Conservation (phyloP, 495 filamentous ascomycete species). For the Pyrenula aspistea region DNA sequence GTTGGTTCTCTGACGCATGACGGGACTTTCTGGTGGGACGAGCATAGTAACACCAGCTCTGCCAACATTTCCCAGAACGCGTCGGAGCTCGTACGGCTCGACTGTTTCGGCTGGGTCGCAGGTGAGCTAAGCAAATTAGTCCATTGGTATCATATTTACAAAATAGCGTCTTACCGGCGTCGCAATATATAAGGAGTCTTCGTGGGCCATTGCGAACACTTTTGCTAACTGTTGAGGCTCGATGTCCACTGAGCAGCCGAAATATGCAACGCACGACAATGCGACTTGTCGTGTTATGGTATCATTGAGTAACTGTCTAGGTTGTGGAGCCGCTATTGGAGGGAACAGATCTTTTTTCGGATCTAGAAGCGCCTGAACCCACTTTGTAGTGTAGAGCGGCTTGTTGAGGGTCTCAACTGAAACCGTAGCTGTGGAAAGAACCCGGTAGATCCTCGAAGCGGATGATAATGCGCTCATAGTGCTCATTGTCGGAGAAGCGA, state of each 20-base stretch:
- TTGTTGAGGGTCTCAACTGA: slow-evolving; percentile 1
- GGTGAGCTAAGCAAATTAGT: slow-evolving; percentile 6
- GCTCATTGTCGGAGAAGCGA: background rate
- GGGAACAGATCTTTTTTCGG: background rate
- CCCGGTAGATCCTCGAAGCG: slow-evolving; percentile 5
- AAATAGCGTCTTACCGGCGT: background rate
- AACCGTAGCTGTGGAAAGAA: slow-evolving; percentile 9
- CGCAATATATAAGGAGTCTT: slow-evolving; percentile 20
- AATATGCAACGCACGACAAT: slow-evolving; percentile 6
- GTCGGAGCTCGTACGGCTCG: slow-evolving; percentile 3
- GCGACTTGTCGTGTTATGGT: background rate
- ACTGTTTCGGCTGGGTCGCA: slow-evolving; percentile 13
- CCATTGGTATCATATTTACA: background rate
- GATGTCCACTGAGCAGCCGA: slow-evolving; percentile 14
- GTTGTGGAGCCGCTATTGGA: background rate
- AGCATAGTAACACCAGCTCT: slow-evolving; percentile 18
- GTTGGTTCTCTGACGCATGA: slow-evolving; percentile 2
- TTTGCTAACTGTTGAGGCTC: slow-evolving; percentile 8
- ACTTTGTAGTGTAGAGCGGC: background rate
- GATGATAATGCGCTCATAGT: slow-evolving; percentile 7
- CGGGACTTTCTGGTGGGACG: slow-evolving; percentile 13
- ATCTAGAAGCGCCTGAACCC: background rate
- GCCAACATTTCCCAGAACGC: slow-evolving; percentile 23
- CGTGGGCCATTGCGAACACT: slow-evolving; percentile 18
- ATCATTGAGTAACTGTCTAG: background rate